Evolutionary conservation across 495 filamentous ascomycete species (phyloP), one percentile per base, ranked within the genome.

Genomic region (Paragyromitra xinjiangensis): DNA sequence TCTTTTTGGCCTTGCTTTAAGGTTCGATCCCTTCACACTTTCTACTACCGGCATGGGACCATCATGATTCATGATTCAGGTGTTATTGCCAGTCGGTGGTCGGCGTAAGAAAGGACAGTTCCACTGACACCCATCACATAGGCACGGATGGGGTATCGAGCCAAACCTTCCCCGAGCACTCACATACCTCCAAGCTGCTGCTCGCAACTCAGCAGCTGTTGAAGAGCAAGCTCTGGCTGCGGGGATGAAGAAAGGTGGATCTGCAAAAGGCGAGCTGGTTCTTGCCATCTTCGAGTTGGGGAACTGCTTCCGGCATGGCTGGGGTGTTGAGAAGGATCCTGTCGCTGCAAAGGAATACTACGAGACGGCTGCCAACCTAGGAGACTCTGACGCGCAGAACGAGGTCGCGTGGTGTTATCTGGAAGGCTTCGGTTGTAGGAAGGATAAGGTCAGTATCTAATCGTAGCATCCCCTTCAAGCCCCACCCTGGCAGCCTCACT

Each of bases 321-420:
- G 95, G 96, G 95, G 95, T 63, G 91, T 97, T 50, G 87, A 88
- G 73, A 94, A 93, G 83, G 95, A 99, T 80, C 89, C 93, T 64
- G 88, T 92, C 73, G 95, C 96, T 58, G 96, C 95, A 40, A 92
- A 89, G 83, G 89, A 95, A 86, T 98, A 98, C 84, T 98, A 98
- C 85, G 94, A 98, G 84, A 97, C 94, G 37, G 95, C 95, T 26
- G 95, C 95, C 51, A 98, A 98, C 78, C 84, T 99, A 69, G 95
- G 95, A 58, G 95, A 99, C 84, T 92, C 92, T 50, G 95, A 99
- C 86, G 96, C 95, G 58, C 97, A 98, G 94, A 97, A 97, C 83
- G 94, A 97, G 83, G 91, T 91, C 78, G 95, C 91, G 29, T 96
- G 94, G 93, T 99, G 96, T 84, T 98, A 96, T 86, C 83, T 95